Percentiles rank a stretch among this genome's conserved stretches.
phyloP scores from a whole-genome alignment of 176 grass and related monocot genomes.

The Hordeum vulgare region MorexV3_pseudomolecules_assembly NC_058520.1:576082066-576082565 shows the following conservation, averaged over 20 bases:
- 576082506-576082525: neutral
- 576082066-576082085: neutral
- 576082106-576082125: neutral
- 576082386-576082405: neutral
- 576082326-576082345: neutral
- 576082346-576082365: too few species aligned
- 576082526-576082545: neutral
- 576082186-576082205: neutral
- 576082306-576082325: neutral
- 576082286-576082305: neutral
- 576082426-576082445: neutral
- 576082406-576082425: too few species aligned
- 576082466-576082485: neutral
- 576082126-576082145: too few species aligned
- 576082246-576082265: neutral
- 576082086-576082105: neutral
- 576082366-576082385: neutral
- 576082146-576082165: neutral
- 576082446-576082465: neutral
- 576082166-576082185: neutral
- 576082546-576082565: conserved; percentile 2
- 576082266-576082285: neutral
- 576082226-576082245: neutral
- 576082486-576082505: neutral
- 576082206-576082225: neutral